phyloP scores from a whole-genome alignment of 2,329 filamentous ascomycete species.

The Corynespora cassiicola region DNA sequence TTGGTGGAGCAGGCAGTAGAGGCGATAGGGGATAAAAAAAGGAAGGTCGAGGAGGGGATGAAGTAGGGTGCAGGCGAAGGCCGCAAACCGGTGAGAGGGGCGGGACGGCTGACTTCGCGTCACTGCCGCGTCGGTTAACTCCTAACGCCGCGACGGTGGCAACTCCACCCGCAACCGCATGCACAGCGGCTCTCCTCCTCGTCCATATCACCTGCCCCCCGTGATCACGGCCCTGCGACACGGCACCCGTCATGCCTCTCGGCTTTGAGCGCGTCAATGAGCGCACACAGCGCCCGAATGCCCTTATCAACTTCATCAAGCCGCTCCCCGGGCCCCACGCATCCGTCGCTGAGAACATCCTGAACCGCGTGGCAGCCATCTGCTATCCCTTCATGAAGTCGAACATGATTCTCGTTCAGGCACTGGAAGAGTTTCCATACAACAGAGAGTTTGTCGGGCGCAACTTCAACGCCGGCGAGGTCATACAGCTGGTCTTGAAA shows the following conservation, averaged over 20 bases:
- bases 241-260: conserved; percentile 69
- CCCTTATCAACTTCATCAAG: conserved; percentile 84
- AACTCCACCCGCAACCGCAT: too few relatives aligned
- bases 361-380: conserved; percentile 65
- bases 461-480: conserved; percentile 89
- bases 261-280: conserved; percentile 82
- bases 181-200: too few relatives aligned
- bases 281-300: conserved; percentile 75
- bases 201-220: too few relatives aligned
- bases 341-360: conserved; percentile 38
- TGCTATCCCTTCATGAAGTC: conserved; percentile 68
- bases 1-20: too few relatives aligned
- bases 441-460: conserved; percentile 85
- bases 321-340: conserved; percentile 66
- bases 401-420: conserved; percentile 54
- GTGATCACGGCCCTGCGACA: too few relatives aligned
- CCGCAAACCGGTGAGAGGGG: too few relatives aligned
- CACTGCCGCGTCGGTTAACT: too few relatives aligned
- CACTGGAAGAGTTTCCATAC: conserved; percentile 79
- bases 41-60: too few relatives aligned
- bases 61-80: too few relatives aligned
- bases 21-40: too few relatives aligned
- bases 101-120: too few relatives aligned
- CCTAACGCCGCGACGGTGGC: too few relatives aligned
- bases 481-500: conserved; percentile 83